Conservation (phyloP, 352 stramenopile species). For the Phytopythium boreale region DNA sequence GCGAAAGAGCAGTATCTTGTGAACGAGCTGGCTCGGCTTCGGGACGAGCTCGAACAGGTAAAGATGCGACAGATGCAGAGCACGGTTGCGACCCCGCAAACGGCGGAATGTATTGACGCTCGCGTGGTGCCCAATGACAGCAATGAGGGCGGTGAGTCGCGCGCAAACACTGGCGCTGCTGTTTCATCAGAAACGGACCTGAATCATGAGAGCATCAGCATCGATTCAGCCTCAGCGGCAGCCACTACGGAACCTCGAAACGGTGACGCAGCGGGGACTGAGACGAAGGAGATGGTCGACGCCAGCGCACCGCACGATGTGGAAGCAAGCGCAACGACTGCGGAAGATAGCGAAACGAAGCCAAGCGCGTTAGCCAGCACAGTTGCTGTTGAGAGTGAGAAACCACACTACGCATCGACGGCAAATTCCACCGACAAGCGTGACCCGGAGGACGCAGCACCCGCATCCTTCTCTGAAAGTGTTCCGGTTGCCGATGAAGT, state of each 20-base stretch:
- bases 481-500: not conserved
- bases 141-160: not conserved
- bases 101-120: slow-evolving; percentile 1
- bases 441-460: not conserved
- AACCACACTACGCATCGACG: not conserved
- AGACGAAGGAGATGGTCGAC: not conserved
- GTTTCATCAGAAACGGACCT: not conserved
- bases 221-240: not conserved
- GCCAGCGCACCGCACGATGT: not conserved
- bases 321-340: not conserved
- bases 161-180: not conserved
- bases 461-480: not conserved
- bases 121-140: not conserved
- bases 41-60: slow-evolving; percentile 25
- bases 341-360: not conserved
- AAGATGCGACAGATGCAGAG: slow-evolving; percentile 2
- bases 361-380: not conserved
- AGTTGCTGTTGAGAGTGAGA: not conserved
- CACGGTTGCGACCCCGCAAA: not conserved
- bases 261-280: not conserved
- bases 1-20: slow-evolving; percentile 30
- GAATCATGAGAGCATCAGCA: not conserved
- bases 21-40: slow-evolving; percentile 26
- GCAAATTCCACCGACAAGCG: not conserved
- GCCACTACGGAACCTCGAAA: not conserved